Evolutionary conservation across 306 rosid genomes (phyloP).

Genomic region (Purshia tridentata): DNA sequence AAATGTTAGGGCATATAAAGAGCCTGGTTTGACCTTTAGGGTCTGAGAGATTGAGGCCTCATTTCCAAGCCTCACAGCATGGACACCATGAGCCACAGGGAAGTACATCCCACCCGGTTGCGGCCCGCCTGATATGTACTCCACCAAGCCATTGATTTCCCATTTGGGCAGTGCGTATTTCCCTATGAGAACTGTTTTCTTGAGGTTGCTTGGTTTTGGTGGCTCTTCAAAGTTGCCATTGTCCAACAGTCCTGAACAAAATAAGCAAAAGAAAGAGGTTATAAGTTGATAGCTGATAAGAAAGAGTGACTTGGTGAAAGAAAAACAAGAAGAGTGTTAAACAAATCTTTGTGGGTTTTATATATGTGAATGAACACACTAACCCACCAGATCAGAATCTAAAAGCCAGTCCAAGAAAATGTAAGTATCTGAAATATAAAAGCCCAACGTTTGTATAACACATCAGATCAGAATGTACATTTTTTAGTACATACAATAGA

Average conservation of each 20-base stretch:
- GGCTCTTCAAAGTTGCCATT: conserved; percentile 88
- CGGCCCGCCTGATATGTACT: conserved; percentile 86
- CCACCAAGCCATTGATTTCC: conserved; percentile 85
- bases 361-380: not conserved
- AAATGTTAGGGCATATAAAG: conserved; percentile 67
- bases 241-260: conserved; percentile 53
- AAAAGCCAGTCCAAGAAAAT: not conserved
- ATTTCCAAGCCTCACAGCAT: conserved; percentile 94
- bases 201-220: conserved; percentile 52
- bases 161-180: conserved; percentile 73
- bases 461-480: not conserved
- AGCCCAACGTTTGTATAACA: not conserved
- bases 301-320: not conserved
- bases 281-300: not conserved
- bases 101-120: conserved; percentile 95
- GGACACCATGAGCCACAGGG: conserved; percentile 73
- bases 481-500: not conserved
- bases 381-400: not conserved
- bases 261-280: not conserved
- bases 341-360: not conserved
- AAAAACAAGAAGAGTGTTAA: not conserved
- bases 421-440: conserved; percentile 10
- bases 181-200: conserved; percentile 67
- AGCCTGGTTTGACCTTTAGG: conserved; percentile 63
- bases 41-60: conserved; percentile 85